Percentiles rank a stretch among this genome's conserved stretches.
Conservation (phyloP, 2,329 filamentous ascomycete species). For the Xylariomycetidae sp. region DNA sequence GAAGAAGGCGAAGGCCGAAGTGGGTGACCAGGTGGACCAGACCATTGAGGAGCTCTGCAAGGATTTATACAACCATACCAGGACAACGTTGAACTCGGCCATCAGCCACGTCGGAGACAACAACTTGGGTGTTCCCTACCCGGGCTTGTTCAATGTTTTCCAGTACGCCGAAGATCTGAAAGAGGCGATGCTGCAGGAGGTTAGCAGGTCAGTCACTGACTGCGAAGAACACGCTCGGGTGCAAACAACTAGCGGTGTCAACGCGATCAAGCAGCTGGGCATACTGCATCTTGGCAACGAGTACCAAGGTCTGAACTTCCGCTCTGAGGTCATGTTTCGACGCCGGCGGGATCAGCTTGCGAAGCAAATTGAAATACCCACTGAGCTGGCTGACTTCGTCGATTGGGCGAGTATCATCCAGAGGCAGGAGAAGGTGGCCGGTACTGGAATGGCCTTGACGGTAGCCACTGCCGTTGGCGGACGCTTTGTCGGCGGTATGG, state of each 20-base stretch:
- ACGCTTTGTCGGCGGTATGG: constrained; percentile 72
- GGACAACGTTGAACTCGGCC: constrained; percentile 65
- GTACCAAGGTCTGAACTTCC: constrained; percentile 80
- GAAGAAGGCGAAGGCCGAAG: constrained; percentile 70
- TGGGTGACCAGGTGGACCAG: constrained; percentile 73
- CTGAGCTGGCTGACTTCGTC: constrained; percentile 90
- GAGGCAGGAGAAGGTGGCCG: constrained; percentile 88
- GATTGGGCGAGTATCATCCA: constrained; percentile 79
- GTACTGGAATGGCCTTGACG: constrained; percentile 91
- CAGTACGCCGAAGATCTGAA: constrained; percentile 92
- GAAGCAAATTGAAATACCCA: constrained; percentile 78
- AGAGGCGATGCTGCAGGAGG: constrained; percentile 82
- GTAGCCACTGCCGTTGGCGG: constrained; percentile 80
- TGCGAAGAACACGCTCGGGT: constrained; percentile 84
- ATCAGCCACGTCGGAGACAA: constrained; percentile 72
- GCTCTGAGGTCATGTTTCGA: constrained; percentile 89
- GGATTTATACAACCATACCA: constrained; percentile 79
- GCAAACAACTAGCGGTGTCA: constrained; percentile 74
- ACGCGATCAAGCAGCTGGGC: constrained; percentile 81
- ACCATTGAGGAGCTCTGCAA: constrained; percentile 81
- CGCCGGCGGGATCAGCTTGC: constrained; percentile 75
- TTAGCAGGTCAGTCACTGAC: constrained; percentile 67
- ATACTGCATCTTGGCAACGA: constrained; percentile 83
- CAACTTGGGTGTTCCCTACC: constrained; percentile 78
- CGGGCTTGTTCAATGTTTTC: constrained; percentile 78